These are phyloP conservation scores for Coemansia sp. DNA, from an alignment of 192 early-diverging fungal species.

Conservation along the genomic window DNA sequence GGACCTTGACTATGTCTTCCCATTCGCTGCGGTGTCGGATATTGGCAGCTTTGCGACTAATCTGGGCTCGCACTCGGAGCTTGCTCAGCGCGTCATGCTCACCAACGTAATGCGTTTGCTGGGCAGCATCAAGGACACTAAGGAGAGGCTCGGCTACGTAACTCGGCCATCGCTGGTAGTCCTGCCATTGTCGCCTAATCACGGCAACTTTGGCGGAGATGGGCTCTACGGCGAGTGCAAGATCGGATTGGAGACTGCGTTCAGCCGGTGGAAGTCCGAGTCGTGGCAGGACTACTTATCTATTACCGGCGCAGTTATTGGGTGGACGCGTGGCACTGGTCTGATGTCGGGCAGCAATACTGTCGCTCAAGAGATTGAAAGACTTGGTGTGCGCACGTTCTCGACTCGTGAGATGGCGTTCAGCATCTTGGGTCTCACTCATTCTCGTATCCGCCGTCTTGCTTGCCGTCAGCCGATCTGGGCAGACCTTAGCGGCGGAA, in stretches of 20 bases:
- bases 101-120: constrained; percentile 89
- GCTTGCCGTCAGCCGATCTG: constrained; percentile 78
- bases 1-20: constrained; percentile 95
- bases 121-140: constrained; percentile 83
- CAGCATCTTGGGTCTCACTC: constrained; percentile 81
- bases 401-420: constrained; percentile 94
- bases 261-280: constrained; percentile 92
- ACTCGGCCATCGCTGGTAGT: constrained; percentile 88
- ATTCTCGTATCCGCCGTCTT: constrained; percentile 60
- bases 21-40: constrained; percentile 93
- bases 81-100: constrained; percentile 92
- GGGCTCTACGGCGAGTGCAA: constrained; percentile 95
- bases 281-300: constrained; percentile 85
- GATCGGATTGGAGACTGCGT: constrained; percentile 88
- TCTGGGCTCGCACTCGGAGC: constrained; percentile 86
- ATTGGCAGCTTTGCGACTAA: constrained; percentile 83
- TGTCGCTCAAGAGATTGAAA: constrained; percentile 88
- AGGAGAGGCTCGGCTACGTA: constrained; percentile 72
- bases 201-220: constrained; percentile 91
- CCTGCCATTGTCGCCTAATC: constrained; percentile 93
- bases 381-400: constrained; percentile 89
- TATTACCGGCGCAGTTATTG: constrained; percentile 91
- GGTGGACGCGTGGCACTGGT: constrained; percentile 97
- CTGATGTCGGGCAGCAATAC: constrained; percentile 90
- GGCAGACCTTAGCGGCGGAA: constrained; percentile 87